A percentile compares a stretch with the other conserved stretches of the same genome.
phyloP scores from a whole-genome alignment of 768 basidiomycete genomes.

The Trametes maxima region DNA sequence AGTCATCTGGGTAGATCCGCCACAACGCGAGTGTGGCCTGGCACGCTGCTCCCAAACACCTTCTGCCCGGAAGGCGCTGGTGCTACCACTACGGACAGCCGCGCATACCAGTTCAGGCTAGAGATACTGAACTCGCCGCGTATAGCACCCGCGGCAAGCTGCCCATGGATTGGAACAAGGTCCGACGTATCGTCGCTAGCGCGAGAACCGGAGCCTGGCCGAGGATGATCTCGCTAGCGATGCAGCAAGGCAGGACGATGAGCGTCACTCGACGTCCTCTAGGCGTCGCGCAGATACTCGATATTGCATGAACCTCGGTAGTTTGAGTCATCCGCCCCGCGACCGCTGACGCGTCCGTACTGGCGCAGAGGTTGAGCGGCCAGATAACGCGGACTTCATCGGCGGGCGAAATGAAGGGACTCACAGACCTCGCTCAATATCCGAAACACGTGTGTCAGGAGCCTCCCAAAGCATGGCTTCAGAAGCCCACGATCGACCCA shows the following conservation, averaged over 20 bases:
- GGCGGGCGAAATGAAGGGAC: conserved; percentile 9
- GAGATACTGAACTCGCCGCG: conserved; percentile 15
- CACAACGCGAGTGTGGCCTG: conserved; percentile 5
- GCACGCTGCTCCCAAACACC: conserved; percentile 19
- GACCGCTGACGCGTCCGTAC: not conserved
- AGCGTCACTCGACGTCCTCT: conserved; percentile 2
- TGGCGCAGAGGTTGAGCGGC: not conserved
- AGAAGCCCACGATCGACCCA: conserved; percentile 14
- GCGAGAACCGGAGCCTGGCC: not conserved
- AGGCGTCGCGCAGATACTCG: conserved; percentile 2
- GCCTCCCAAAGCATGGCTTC: conserved; percentile 5
- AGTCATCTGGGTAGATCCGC: conserved; percentile 16
- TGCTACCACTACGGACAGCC: conserved; percentile 11
- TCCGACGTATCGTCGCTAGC: conserved; percentile 3
- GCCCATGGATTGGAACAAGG: conserved; percentile 6
- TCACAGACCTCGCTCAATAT: conserved; percentile 15
- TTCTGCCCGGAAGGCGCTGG: conserved; percentile 5
- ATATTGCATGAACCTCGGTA: conserved; percentile 19
- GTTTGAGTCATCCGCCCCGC: conserved; percentile 10
- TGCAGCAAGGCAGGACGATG: conserved; percentile 7
- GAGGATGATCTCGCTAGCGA: conserved; percentile 11
- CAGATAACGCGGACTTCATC: conserved; percentile 16
- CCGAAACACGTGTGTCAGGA: conserved; percentile 22
- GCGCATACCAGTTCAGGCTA: conserved; percentile 12
- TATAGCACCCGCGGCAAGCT: conserved; percentile 11